Conservation (phyloP, 2,329 filamentous ascomycete genomes). For the Byssoonygena ceratinophila region DNA sequence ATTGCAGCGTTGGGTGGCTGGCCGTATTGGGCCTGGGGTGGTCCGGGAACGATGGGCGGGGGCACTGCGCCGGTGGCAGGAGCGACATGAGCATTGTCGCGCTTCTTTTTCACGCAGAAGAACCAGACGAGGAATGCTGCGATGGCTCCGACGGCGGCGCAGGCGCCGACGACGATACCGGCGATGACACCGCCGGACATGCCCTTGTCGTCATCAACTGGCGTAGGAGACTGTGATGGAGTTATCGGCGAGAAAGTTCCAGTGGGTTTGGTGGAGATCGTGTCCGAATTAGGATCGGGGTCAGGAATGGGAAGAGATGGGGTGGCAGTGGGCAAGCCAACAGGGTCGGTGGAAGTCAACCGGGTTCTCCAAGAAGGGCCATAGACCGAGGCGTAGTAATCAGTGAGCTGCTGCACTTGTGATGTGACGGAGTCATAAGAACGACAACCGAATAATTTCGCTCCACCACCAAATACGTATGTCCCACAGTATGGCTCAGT, state of each 20-base stretch:
- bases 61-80: neutral
- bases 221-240: neutral
- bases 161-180: constrained; percentile 16
- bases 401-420: constrained; percentile 13
- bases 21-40: constrained; percentile 1
- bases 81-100: neutral
- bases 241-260: neutral
- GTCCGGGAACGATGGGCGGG: neutral
- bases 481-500: constrained; percentile 17
- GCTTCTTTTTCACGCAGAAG: constrained; percentile 14
- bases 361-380: constrained; percentile 13
- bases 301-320: neutral
- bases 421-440: constrained; percentile 11
- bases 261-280: neutral
- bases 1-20: constrained; percentile 3
- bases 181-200: constrained; percentile 17
- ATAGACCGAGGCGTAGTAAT: constrained; percentile 17
- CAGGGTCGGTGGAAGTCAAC: neutral
- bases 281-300: neutral
- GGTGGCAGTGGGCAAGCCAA: neutral
- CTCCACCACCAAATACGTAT: constrained; percentile 15
- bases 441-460: constrained; percentile 15
- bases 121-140: constrained; percentile 15
- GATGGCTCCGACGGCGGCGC: constrained; percentile 14
- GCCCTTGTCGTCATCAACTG: neutral